Evolutionary conservation across 768 basidiomycete species (phyloP).

Genomic region (Rhizopogon vulgaris): DNA sequence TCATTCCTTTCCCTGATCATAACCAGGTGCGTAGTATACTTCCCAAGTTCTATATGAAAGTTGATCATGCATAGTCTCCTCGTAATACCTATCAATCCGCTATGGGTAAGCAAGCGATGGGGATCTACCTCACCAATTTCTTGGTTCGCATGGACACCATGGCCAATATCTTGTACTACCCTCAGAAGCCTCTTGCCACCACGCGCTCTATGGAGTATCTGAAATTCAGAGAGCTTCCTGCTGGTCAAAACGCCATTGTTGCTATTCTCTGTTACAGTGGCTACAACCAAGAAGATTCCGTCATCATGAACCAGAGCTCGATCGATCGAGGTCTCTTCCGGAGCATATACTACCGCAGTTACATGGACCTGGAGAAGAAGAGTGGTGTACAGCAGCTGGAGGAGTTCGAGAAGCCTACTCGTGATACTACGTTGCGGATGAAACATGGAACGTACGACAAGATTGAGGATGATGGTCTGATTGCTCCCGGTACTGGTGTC

Average conservation of each 20-base stretch:
- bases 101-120: constrained; percentile 99
- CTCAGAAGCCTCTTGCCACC: constrained; percentile 97
- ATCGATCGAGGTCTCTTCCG: constrained; percentile 98
- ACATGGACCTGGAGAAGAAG: constrained; percentile 98
- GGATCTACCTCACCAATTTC: constrained; percentile 97
- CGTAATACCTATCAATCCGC: constrained; percentile 99
- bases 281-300: constrained; percentile 99
- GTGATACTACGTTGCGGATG: constrained; percentile 90
- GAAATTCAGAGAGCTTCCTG: constrained; percentile 96
- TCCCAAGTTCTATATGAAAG: background rate
- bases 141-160: constrained; percentile 99
- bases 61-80: constrained; percentile 61
- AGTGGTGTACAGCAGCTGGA: constrained; percentile 88
- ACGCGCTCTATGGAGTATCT: constrained; percentile 99
- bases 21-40: constrained; percentile 68
- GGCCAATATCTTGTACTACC: constrained; percentile 99
- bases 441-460: constrained; percentile 99
- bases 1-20: constrained; percentile 99
- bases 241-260: constrained; percentile 98
- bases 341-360: constrained; percentile 96
- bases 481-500: constrained; percentile 93
- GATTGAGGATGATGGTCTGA: constrained; percentile 91
- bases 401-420: constrained; percentile 94
- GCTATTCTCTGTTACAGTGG: constrained; percentile 98
- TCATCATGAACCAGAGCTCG: constrained; percentile 99